Conservation (phyloP, 768 basidiomycete genomes). For the Mycena epipterygia region DNA sequence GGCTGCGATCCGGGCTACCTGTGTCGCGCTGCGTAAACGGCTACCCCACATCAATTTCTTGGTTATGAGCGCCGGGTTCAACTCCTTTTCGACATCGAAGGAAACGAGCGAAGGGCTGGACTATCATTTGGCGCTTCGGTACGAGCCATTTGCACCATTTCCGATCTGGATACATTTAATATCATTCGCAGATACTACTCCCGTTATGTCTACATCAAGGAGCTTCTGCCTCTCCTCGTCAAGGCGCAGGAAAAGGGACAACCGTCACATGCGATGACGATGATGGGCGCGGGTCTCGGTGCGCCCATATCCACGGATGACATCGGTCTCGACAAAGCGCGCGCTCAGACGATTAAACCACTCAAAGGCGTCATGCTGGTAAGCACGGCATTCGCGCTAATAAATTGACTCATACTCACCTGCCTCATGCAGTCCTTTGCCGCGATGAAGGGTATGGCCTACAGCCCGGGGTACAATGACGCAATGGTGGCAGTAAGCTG, state of each 20-base stretch:
- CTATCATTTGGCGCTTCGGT: conserved; percentile 46
- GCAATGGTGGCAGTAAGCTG: conserved; percentile 10
- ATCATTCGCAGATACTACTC: conserved; percentile 42
- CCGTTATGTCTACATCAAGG: conserved; percentile 51
- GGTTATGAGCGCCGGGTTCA: conserved; percentile 38
- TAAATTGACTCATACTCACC: not conserved
- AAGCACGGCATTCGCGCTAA: not conserved
- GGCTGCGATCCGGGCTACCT: conserved; percentile 43
- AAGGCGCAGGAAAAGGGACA: conserved; percentile 46
- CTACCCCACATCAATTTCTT: conserved; percentile 51
- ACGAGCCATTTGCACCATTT: not conserved
- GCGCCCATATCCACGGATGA: conserved; percentile 23
- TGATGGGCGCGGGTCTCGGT: conserved; percentile 24
- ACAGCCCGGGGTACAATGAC: conserved; percentile 19
- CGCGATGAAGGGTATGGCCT: conserved; percentile 3
- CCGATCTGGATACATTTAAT: not conserved
- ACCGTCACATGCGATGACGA: conserved; percentile 24
- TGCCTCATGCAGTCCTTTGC: not conserved
- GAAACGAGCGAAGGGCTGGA: conserved; percentile 52
- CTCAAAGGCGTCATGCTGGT: conserved; percentile 4
- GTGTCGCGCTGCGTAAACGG: not conserved
- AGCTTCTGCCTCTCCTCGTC: conserved; percentile 47
- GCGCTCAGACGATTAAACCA: not conserved
- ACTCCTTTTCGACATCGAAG: conserved; percentile 28
- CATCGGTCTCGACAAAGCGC: conserved; percentile 22